These are phyloP conservation scores for Penicillium vulpinum DNA, from an alignment of 2,329 filamentous ascomycete genomes.

Conservation along the genomic window DNA sequence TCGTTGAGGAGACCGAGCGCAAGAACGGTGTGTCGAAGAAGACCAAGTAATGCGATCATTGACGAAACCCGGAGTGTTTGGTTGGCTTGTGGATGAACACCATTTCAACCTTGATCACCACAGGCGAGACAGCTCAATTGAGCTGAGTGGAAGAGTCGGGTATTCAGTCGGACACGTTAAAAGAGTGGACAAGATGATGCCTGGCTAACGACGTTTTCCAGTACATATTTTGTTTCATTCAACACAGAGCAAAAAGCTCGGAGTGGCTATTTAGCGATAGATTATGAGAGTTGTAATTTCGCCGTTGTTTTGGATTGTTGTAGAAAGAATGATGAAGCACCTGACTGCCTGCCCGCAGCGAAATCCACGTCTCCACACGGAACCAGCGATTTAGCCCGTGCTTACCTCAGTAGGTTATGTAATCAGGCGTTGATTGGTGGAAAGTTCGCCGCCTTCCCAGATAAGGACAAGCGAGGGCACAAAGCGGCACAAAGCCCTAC, in stretches of 20 bases:
- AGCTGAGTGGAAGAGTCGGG: constrained; percentile 6
- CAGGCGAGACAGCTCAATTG: constrained; percentile 1
- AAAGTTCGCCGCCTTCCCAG: constrained; percentile 18
- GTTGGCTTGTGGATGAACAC: constrained; percentile 8
- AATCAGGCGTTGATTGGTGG: constrained; percentile 18
- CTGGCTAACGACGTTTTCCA: constrained; percentile 10
- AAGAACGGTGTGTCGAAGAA: constrained; percentile 33
- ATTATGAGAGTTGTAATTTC: constrained; percentile 9
- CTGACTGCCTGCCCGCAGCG: constrained; percentile 7
- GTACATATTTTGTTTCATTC: constrained; percentile 11
- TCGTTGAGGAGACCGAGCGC: constrained; percentile 42
- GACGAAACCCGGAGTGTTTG: not conserved
- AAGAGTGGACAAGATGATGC: constrained; percentile 3
- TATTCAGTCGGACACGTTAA: constrained; percentile 3
- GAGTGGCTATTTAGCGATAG: constrained; percentile 9
- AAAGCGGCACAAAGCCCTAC: constrained; percentile 31
- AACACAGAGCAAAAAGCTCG: not conserved
- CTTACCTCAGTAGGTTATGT: constrained; percentile 6
- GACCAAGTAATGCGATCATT: constrained; percentile 10
- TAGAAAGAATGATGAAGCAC: constrained; percentile 3
- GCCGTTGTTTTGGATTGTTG: not conserved
- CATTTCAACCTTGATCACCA: constrained; percentile 20
- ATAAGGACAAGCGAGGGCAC: constrained; percentile 42
- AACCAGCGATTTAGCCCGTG: constrained; percentile 1
- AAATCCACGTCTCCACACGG: constrained; percentile 4